Evolutionary conservation across 139 green algal species (phyloP), one percentile per base, ranked within the genome.

Genomic region (Deuterostichococcus epilithicus): DNA sequence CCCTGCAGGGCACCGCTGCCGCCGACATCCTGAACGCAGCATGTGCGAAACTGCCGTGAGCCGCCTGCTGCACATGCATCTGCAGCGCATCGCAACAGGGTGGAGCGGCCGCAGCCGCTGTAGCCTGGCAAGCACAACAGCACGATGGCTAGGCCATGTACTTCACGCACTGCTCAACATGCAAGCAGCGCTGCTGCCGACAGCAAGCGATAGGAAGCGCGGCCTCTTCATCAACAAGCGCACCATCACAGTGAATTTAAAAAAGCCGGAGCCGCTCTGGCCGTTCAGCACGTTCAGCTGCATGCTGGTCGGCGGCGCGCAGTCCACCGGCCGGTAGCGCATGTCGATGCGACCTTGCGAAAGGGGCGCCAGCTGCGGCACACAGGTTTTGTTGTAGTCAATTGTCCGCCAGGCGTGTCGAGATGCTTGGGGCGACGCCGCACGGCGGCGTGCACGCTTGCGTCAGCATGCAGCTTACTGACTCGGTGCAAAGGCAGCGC

Each of bases 251-350:
- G 52, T 63, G 52, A 63, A 63, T 20, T 63, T 63, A 20, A 63
- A 36, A 35, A 28, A 90, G 80, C 36, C 81, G 78, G 32, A 90
- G 52, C 83, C 81, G 52, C 79, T 78, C 4, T 23, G n/a, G 42
- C 80, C 86, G 71, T 81, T 28, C 35, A 82, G 65, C 26, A 88
- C 59, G 3, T 78, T 77, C 15, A 87, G 65, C 32, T 75, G 45
- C n/a, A 86, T 67, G 66, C 76, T 52, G 3, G 59, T 44, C 1
- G 80, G 80, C 6, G 79, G 79, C 3, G 72, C 59, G 68, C 85
- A 90, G 68, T 87, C 47, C 1, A 88, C 78, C 0, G 75, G 77
- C 38, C 38, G 28, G 72, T 77, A 76, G 36, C 81, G 65, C 47
- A 80, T 84, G 72, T 84, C 66, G 30, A 84, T 81, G 15, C 75